phyloP scores from a whole-genome alignment of 345 rosid species.

The Dovyalis caffra region DNA sequence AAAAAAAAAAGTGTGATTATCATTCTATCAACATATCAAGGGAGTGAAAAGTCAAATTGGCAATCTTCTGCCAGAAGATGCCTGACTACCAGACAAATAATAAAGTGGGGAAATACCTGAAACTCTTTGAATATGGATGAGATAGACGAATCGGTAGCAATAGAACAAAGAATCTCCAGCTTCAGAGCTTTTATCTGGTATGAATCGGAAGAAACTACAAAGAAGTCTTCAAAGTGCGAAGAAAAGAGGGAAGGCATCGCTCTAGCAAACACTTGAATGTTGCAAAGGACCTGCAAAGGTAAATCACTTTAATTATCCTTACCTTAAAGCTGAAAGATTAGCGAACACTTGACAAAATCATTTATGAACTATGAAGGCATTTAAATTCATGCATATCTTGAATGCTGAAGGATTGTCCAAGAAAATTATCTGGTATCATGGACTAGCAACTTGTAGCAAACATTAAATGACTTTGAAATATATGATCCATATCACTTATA shows the following conservation, averaged over 20 bases:
- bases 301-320: not conserved
- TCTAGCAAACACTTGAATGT: conserved; percentile 82
- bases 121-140: conserved; percentile 74
- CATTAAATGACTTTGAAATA: not conserved
- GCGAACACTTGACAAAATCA: not conserved
- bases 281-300: conserved; percentile 76
- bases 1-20: not conserved
- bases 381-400: not conserved
- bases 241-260: conserved; percentile 80
- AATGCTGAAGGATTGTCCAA: not conserved
- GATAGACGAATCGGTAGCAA: conserved; percentile 68
- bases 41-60: not conserved
- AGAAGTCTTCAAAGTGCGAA: conserved; percentile 72
- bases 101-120: conserved; percentile 49
- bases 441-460: not conserved
- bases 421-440: not conserved
- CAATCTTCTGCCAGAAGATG: not conserved
- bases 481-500: not conserved
- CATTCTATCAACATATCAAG: not conserved
- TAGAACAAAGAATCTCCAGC: conserved; percentile 85
- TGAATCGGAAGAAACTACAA: conserved; percentile 69
- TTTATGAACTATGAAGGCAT: not conserved
- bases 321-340: not conserved
- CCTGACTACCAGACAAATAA: not conserved
- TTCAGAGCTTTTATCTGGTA: conserved; percentile 81